A percentile compares a stretch with the other conserved stretches of the same genome.
These are phyloP conservation scores for Candida suzukii DNA, from an alignment of 805 yeast genomes.

Conservation along the genomic window DNA sequence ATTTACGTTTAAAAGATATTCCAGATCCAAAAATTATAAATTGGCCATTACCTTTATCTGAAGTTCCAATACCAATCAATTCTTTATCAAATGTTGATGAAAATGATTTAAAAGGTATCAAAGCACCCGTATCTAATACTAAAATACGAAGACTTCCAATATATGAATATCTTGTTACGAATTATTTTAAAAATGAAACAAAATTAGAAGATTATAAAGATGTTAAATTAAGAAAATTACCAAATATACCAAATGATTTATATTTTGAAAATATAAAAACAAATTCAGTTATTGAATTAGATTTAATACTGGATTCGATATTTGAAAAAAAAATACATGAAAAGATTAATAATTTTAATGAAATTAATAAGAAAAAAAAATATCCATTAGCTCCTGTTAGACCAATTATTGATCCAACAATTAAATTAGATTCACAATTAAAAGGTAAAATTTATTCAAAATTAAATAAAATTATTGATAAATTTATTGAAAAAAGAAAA, in stretches of 20 bases:
- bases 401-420: conserved; percentile 18
- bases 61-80: conserved; percentile 31
- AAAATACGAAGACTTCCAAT: background rate
- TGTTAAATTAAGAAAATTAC: background rate
- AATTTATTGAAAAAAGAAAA: conserved; percentile 5
- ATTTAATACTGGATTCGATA: conserved; percentile 13
- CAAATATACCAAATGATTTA: background rate
- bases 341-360: conserved; percentile 6
- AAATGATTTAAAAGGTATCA: conserved; percentile 1
- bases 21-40: conserved; percentile 38
- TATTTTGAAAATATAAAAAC: background rate
- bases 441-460: conserved; percentile 9
- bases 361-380: background rate
- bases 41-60: conserved; percentile 47
- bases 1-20: conserved; percentile 28
- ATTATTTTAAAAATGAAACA: background rate
- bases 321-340: conserved; percentile 11
- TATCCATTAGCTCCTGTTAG: background rate
- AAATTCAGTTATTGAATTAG: conserved; percentile 8
- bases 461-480: conserved; percentile 15
- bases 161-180: too few species aligned
- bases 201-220: background rate
- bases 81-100: conserved; percentile 22
- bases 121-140: background rate
- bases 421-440: conserved; percentile 9